A percentile compares a stretch with the other conserved stretches of the same genome.
Evolutionary conservation across 2,329 filamentous ascomycete species (phyloP).

Genomic region (Ustulina deusta): DNA sequence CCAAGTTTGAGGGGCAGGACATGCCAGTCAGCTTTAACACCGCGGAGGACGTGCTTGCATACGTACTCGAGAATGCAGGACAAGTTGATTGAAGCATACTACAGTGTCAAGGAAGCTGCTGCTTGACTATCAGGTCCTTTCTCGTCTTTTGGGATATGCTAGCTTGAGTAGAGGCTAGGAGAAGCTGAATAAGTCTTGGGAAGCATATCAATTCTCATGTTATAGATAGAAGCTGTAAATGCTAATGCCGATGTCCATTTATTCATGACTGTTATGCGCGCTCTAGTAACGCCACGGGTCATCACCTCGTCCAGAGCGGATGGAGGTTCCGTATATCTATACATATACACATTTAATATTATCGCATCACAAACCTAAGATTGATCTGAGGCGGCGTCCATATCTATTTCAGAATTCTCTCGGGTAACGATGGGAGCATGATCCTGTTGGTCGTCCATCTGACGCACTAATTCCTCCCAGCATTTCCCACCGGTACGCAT

Average conservation of each 20-base stretch:
- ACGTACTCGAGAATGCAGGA: slow-evolving; percentile 39
- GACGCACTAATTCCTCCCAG: slow-evolving; percentile 52
- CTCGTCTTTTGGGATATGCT: neutral
- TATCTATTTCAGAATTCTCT: slow-evolving; percentile 25
- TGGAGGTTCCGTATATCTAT: slow-evolving; percentile 13
- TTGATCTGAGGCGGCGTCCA: slow-evolving; percentile 16
- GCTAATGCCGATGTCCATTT: neutral
- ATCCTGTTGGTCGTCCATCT: neutral
- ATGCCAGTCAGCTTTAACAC: slow-evolving; percentile 34
- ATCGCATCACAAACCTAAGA: neutral
- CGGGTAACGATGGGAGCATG: slow-evolving; percentile 3
- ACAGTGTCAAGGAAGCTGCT: neutral
- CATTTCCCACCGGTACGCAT: slow-evolving; percentile 70
- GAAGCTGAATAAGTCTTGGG: neutral
- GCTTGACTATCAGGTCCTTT: neutral
- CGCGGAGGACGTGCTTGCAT: slow-evolving; percentile 35
- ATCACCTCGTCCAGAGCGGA: neutral
- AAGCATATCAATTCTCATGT: slow-evolving; percentile 7
- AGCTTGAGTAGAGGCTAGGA: neutral
- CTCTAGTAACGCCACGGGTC: slow-evolving; percentile 1
- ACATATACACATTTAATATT: slow-evolving; percentile 4
- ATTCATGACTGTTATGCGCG: neutral
- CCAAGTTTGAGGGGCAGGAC: slow-evolving; percentile 32
- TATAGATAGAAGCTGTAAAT: slow-evolving; percentile 23
- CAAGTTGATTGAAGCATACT: slow-evolving; percentile 29